These are phyloP conservation scores for Nicotiana knightiana DNA, from an alignment of 257 asterid genomes.

Conservation along the genomic window DNA sequence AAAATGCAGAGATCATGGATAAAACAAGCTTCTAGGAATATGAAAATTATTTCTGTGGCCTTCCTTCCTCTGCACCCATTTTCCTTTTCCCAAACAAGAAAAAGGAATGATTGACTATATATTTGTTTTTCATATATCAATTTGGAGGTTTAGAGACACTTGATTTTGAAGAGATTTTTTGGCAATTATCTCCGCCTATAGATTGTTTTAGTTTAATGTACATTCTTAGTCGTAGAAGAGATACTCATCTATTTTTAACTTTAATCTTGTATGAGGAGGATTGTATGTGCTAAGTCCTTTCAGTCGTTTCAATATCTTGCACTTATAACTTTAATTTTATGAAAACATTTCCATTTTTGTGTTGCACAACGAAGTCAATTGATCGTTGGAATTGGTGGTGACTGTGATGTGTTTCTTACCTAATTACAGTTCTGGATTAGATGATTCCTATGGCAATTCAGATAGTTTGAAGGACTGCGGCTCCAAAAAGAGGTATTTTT, in stretches of 20 bases:
- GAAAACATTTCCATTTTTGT: neutral
- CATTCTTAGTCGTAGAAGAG: neutral
- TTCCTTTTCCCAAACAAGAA: neutral
- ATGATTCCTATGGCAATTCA: conserved; percentile 27
- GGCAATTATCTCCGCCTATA: neutral
- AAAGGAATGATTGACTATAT: neutral
- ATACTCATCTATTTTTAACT: neutral
- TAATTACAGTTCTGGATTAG: conserved; percentile 30
- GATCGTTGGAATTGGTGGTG: neutral
- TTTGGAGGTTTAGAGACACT: neutral
- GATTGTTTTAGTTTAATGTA: neutral
- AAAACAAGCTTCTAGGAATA: neutral
- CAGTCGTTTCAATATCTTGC: neutral
- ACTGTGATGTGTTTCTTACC: neutral
- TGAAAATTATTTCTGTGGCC: neutral
- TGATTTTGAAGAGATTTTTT: neutral
- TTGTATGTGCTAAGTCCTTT: neutral
- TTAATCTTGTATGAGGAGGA: neutral
- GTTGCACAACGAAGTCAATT: neutral
- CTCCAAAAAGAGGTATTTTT: conserved; percentile 44
- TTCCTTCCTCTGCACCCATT: neutral
- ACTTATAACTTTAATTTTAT: neutral
- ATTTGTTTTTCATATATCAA: neutral
- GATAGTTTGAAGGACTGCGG: conserved; percentile 29
- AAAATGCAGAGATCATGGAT: neutral